Base-by-base conservation (phyloP, 257 asterid genomes). In the Penstemon barbatus region DNA sequence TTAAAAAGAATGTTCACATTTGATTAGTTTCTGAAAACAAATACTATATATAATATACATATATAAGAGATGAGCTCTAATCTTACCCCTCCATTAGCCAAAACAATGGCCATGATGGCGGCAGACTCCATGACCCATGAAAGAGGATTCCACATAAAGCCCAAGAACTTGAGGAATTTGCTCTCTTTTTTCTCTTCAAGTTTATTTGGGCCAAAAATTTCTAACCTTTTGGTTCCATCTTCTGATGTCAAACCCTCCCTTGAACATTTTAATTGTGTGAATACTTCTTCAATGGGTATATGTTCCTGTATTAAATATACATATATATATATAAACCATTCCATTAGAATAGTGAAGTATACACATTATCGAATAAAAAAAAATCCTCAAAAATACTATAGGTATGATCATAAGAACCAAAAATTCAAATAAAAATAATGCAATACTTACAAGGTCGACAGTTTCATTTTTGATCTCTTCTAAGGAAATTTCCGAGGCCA, bases 281-380 rank as follows among this genome's bases (percentile, higher is more conserved):
- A 75, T 55, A 84, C 90, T 62, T 85, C 91, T 46, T 83, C 88
- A 44, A 85, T 77, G 50, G 91, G 91, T 33, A 81, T 83, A 65
- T 85, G 80, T 55, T 85, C 91, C 91, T 85, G 79, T 53, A 53
- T 19, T 51, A 15, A 15, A 15, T 15, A 15, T 15, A 15, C 12
- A 49, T 49, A 4, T 51, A 1, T n/a, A 4, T 11, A 12, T 51
- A 51, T 19, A 5, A 51, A 7, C 56, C 12, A 10, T 51, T 12
- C 8, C 56, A 51, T 51, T 52, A n/a, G 7, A 3, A n/a, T 11
- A 51, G 15, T 51, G 33, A 52, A n/a, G 36, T 15, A 15, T 15
- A 15, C 18, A 15, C 57, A 10, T n/a, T 52, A 4, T 3, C 15
- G 19, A 52, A 52, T n/a, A 1, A 15, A 15, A 52, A 9, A 52